Conservation (phyloP, 305 asterid species). For the Lippia alba region DNA sequence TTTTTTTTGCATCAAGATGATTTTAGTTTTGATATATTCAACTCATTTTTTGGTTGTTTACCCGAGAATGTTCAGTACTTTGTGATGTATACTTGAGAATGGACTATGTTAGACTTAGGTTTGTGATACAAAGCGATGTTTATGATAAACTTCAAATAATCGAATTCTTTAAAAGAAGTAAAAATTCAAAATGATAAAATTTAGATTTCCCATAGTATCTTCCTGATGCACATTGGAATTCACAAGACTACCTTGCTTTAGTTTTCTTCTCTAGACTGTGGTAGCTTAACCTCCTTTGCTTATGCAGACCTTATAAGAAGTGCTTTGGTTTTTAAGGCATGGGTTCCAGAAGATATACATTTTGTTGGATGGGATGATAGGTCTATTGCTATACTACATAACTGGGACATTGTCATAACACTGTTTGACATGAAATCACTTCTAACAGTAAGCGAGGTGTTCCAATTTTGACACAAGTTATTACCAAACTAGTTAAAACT, state of each 20-base stretch:
- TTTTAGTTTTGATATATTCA: slow-evolving; percentile 12
- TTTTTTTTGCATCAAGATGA: slow-evolving; percentile 10
- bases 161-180: too few species aligned
- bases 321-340: slow-evolving; percentile 1
- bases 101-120: background rate
- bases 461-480: slow-evolving; percentile 4
- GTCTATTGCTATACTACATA: background rate
- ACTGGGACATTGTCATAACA: background rate
- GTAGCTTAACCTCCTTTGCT: background rate
- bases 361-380: background rate
- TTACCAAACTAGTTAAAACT: background rate
- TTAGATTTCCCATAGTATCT: background rate
- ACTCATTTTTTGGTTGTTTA: slow-evolving; percentile 16
- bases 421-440: background rate
- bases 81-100: slow-evolving; percentile 16
- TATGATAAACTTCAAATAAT: too few species aligned
- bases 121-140: too few species aligned
- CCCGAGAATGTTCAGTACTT: slow-evolving; percentile 10
- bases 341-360: background rate
- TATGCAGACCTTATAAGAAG: background rate
- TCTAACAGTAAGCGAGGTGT: background rate
- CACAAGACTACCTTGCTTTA: too few species aligned
- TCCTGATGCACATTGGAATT: too few species aligned
- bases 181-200: too few species aligned
- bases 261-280: slow-evolving; percentile 2